A percentile compares a stretch with the other conserved stretches of the same genome.
These are phyloP conservation scores for Entamoeba dispar DNA, from an alignment of 208 protist genomes.

Conservation along the genomic window DNA sequence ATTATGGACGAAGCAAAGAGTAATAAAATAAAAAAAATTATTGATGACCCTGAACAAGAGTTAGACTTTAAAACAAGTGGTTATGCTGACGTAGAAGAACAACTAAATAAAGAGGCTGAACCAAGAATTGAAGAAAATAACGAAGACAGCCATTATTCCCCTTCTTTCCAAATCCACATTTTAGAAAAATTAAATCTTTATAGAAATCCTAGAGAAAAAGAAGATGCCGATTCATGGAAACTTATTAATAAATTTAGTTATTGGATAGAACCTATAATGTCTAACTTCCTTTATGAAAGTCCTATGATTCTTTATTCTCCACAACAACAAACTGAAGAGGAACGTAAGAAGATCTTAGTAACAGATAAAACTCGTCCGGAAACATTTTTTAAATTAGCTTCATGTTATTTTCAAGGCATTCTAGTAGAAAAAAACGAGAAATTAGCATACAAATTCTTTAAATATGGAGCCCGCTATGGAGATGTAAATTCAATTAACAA, in stretches of 20 bases:
- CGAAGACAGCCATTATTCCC: too few relatives aligned
- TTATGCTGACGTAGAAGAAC: not conserved
- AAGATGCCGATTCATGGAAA: not conserved
- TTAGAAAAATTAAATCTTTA: not conserved
- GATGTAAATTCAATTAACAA: not conserved
- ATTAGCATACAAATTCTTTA: not conserved
- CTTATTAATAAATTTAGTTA: not conserved
- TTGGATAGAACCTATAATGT: not conserved
- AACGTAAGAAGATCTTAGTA: not conserved
- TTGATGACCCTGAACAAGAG: not conserved
- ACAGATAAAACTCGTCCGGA: not conserved
- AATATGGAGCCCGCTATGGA: not conserved
- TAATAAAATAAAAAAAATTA: not conserved
- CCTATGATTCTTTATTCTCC: not conserved
- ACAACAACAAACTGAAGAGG: not conserved
- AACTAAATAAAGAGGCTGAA: not conserved
- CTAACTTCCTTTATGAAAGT: not conserved
- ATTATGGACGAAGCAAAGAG: not conserved
- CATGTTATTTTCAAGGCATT: not conserved
- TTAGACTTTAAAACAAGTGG: not conserved
- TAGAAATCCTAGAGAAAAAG: not conserved
- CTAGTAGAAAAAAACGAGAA: not conserved
- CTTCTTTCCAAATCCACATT: not conserved
- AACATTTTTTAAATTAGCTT: not conserved
- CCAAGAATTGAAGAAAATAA: not conserved